phyloP scores from a whole-genome alignment of 2,329 filamentous ascomycete species.

The Diatrype stigma region DNA sequence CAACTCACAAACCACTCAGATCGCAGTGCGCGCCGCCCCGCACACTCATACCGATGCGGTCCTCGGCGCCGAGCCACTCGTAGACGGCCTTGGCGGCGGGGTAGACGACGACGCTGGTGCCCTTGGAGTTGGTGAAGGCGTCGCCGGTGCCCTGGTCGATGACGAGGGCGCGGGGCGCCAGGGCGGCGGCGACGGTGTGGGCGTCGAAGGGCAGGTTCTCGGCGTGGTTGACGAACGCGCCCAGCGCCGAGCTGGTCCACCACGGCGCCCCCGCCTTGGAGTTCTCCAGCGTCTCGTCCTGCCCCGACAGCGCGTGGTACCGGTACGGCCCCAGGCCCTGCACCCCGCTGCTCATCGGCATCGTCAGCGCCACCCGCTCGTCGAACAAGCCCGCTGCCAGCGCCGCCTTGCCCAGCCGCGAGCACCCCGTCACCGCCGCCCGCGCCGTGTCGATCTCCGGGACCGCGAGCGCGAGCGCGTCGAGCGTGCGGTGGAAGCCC shows the following conservation, averaged over 20 bases:
- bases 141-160: constrained; percentile 52
- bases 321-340: constrained; percentile 53
- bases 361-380: constrained; percentile 47
- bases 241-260: constrained; percentile 50
- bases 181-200: constrained; percentile 53
- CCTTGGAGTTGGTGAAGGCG: constrained; percentile 45
- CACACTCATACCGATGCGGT: constrained; percentile 45
- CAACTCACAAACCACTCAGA: constrained; percentile 42
- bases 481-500: constrained; percentile 50
- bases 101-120: constrained; percentile 45
- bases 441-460: constrained; percentile 38
- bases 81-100: constrained; percentile 50
- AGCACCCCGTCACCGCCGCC: constrained; percentile 50
- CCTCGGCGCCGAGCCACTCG: constrained; percentile 47
- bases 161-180: constrained; percentile 52
- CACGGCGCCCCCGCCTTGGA: constrained; percentile 49
- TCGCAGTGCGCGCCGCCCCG: constrained; percentile 45
- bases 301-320: constrained; percentile 40
- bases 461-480: constrained; percentile 44
- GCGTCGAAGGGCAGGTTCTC: constrained; percentile 53
- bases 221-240: constrained; percentile 52
- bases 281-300: constrained; percentile 45
- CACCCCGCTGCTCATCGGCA: constrained; percentile 53
- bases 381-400: constrained; percentile 50
- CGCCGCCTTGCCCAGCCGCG: constrained; percentile 50